Evolutionary conservation across 1,139 yeast genomes (phyloP), one percentile per base, ranked within the genome.

Genomic region (Saccharomyces hybrid): DNA sequence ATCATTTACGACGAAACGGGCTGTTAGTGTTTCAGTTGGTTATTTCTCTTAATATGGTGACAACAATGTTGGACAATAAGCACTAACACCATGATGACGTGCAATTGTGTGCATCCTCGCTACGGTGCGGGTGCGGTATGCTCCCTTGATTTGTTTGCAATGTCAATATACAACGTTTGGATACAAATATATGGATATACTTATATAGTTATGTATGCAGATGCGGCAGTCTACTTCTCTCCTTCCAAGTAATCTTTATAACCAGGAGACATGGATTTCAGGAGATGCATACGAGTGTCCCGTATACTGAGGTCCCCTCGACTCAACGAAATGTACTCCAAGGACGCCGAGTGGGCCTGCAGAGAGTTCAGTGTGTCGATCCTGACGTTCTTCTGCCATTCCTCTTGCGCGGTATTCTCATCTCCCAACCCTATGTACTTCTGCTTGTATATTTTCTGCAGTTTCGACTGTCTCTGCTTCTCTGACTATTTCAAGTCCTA

Each of bases 361-460:
- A 88, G 70, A 16, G 87, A 78, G 1, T 89, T 80, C 59, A 84
- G 82, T 0, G 95, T 82, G 67, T 95, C 98, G 59, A 87, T 75
- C 52, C 82, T 83, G 1, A 87, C 78, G 59, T 86, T 86, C 8
- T 77, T 69, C 42, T 58, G 14, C 71, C 71, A 69, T 52, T 68
- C 70, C 8, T 64, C 66, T 42, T 56, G 52, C 0, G 65, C 58
- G 2, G 71, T 67, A 46, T 56, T 55, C 49, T 67, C 69, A 50
- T 60, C 59, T 11, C 71, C 71, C 2, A 67, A 34, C 11, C 70
- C 71, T 14, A 65, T 55, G 52, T 68, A 64, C 54, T 65, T 68
- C 51, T 65, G 67, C 52, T 63, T 66, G 60, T 63, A 58, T 21
- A 57, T 57, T 46, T 62, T 63, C 52, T 59, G 66, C 49, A 57